These are phyloP conservation scores for Carpinus fangiana DNA, from an alignment of 306 rosid species.

Conservation along the genomic window DNA sequence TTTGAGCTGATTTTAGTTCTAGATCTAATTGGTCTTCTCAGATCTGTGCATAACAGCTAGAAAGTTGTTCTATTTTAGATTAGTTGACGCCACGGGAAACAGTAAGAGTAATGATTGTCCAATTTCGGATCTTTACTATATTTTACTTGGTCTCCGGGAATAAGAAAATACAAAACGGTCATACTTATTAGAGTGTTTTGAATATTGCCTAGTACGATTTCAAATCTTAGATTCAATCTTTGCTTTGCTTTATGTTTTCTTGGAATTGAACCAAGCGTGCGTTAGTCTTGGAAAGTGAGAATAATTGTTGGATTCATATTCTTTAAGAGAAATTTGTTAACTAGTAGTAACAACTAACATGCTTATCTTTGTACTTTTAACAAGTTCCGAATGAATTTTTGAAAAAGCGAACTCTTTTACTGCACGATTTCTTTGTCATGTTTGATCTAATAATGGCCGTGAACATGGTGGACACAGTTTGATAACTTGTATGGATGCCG, in stretches of 20 bases:
- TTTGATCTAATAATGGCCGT: neutral
- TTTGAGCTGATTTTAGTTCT: neutral
- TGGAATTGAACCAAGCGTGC: neutral
- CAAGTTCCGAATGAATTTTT: neutral
- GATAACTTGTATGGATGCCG: constrained; percentile 99
- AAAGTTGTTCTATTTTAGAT: too few species aligned
- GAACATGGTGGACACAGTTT: constrained; percentile 48
- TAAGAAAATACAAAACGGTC: neutral
- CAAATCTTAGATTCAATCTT: neutral
- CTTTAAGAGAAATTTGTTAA: too few species aligned
- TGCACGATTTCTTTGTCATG: neutral
- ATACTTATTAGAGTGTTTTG: neutral
- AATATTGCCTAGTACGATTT: neutral
- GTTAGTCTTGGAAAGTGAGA: neutral
- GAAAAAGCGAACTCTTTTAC: neutral
- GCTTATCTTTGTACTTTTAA: neutral
- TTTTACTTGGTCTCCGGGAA: neutral
- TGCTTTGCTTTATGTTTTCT: neutral
- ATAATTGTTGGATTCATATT: neutral
- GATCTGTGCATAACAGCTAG: too few species aligned
- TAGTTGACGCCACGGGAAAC: neutral
- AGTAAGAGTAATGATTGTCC: neutral
- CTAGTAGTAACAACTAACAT: neutral
- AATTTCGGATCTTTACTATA: neutral
- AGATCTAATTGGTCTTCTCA: constrained; percentile 1